Evolutionary conservation across 306 rosid species (phyloP).

Genomic region (Dicorynia guianensis): DNA sequence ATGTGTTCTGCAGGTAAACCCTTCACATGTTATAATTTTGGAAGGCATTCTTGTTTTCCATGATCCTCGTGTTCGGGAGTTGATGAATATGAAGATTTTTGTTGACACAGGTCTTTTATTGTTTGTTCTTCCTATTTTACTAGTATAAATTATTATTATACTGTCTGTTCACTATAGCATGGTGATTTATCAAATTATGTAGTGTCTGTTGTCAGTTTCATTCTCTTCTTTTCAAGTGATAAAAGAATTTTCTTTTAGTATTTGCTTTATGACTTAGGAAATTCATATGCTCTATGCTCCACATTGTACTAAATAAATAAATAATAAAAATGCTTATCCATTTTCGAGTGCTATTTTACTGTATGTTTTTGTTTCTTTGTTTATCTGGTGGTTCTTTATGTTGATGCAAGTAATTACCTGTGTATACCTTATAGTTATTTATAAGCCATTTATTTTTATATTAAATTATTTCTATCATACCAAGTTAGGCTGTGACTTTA

Average conservation of each 20-base stretch:
- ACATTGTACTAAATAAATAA: not conserved
- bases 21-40: conserved; percentile 95
- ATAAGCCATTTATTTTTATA: conserved; percentile 23
- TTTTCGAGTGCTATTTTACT: not conserved
- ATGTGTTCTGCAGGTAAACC: conserved; percentile 76
- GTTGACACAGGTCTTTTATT: conserved; percentile 97
- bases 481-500: conserved; percentile 66
- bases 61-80: conserved; percentile 91
- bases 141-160: conserved; percentile 18
- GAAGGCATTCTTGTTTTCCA: conserved; percentile 98
- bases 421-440: conserved; percentile 15
- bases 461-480: conserved; percentile 37
- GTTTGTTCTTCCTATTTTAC: conserved; percentile 28
- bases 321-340: not conserved
- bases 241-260: not conserved
- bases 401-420: not conserved
- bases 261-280: not conserved
- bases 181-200: not conserved
- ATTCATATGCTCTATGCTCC: conserved; percentile 12
- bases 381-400: conserved; percentile 13
- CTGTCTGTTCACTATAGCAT: conserved; percentile 17
- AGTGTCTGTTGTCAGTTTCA: conserved; percentile 9
- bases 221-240: not conserved
- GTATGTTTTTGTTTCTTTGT: not conserved
- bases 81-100: conserved; percentile 99